Percentiles rank a stretch among this genome's conserved stretches.
Conservation (phyloP, 306 rosid genomes). For the Trifolium subterraneum region DNA sequence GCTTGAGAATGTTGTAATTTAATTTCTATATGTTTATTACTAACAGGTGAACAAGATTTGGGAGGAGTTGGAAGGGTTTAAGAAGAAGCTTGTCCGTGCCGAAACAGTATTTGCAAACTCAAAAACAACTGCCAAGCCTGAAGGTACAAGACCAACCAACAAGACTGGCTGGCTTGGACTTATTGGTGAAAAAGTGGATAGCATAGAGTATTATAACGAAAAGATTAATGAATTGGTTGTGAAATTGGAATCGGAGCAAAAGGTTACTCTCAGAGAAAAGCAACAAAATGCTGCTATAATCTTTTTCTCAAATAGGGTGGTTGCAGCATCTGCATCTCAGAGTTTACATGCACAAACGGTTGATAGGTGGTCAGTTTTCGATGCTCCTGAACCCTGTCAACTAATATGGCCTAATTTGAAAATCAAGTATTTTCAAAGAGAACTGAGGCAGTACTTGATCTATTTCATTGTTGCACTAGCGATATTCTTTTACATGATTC, state of each 20-base stretch:
- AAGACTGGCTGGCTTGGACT: conserved; percentile 84
- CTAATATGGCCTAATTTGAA: conserved; percentile 80
- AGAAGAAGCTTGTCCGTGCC: conserved; percentile 76
- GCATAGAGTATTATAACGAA: conserved; percentile 65
- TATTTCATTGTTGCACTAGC: conserved; percentile 71
- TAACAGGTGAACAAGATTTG: conserved; percentile 76
- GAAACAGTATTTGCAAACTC: conserved; percentile 67
- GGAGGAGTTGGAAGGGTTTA: conserved; percentile 68
- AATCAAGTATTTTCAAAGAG: conserved; percentile 63
- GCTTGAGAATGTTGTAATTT: no score
- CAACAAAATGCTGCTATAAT: conserved; percentile 78
- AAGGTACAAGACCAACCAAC: conserved; percentile 77
- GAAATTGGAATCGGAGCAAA: conserved; percentile 82
- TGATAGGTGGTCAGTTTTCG: conserved; percentile 70
- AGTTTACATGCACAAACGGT: conserved; percentile 77
- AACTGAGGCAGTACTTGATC: conserved; percentile 69
- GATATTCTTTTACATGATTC: conserved; percentile 79
- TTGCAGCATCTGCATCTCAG: conserved; percentile 94
- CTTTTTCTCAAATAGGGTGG: conserved; percentile 69
- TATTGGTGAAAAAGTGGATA: conserved; percentile 77
- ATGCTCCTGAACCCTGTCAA: conserved; percentile 81
- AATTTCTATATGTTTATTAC: conserved; percentile 30
- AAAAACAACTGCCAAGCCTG: conserved; percentile 65
- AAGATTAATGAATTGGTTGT: conserved; percentile 62
- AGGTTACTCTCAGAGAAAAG: conserved; percentile 81